phyloP scores from a whole-genome alignment of 2,329 filamentous ascomycete genomes.

The Alternaria viburni region DNA sequence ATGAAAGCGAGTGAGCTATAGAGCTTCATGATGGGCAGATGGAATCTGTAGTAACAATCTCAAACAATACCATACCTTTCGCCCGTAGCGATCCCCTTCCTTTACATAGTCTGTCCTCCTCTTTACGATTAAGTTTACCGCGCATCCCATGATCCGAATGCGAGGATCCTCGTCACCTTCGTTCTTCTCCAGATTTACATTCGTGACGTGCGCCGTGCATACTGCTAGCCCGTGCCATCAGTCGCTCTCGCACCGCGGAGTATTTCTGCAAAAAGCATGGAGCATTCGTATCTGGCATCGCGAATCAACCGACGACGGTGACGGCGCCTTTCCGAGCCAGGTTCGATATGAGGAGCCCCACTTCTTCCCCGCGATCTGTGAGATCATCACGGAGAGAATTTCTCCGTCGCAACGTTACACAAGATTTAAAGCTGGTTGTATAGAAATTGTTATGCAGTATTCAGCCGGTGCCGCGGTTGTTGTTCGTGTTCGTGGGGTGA shows the following conservation, averaged over 20 bases:
- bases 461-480: not conserved
- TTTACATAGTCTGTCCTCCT: not conserved
- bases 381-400: slow-evolving; percentile 4
- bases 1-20: not conserved
- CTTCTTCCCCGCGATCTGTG: slow-evolving; percentile 1
- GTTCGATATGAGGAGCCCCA: not conserved
- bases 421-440: not conserved
- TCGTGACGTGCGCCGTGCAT: not conserved
- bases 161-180: not conserved
- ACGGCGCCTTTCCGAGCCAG: not conserved
- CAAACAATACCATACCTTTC: not conserved
- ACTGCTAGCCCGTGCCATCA: not conserved
- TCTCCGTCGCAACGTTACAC: not conserved
- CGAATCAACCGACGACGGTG: not conserved
- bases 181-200: not conserved
- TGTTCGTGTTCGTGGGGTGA: not conserved
- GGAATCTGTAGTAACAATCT: not conserved
- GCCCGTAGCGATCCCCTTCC: not conserved
- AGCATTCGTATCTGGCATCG: not conserved
- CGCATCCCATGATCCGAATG: not conserved
- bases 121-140: not conserved
- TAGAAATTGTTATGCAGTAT: not conserved
- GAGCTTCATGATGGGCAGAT: not conserved
- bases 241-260: not conserved
- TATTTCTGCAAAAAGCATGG: not conserved